Conservation (phyloP, 805 yeast genomes). For the Candida michaelii region DNA sequence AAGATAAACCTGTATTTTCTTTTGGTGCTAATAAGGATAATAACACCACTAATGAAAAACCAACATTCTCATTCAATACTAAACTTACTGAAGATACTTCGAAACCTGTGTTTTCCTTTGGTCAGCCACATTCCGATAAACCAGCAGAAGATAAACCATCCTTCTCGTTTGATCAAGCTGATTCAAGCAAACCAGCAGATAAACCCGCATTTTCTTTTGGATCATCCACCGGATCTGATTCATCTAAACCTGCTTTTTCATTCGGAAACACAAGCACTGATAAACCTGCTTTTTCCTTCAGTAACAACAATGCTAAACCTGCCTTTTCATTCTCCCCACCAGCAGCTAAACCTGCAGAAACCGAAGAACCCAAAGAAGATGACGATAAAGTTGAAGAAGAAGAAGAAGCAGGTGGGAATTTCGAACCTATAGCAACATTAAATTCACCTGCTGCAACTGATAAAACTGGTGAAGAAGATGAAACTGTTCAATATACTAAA, state of each 20-base stretch:
- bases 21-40: constrained; percentile 13
- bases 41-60: constrained; percentile 7
- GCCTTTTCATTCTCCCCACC: constrained; percentile 23
- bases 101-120: not conserved
- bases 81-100: constrained; percentile 8
- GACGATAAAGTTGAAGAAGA: constrained; percentile 43
- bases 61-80: constrained; percentile 16
- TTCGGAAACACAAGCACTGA: constrained; percentile 13
- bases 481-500: constrained; percentile 60
- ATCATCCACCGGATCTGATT: constrained; percentile 17
- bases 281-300: constrained; percentile 9
- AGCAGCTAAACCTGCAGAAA: constrained; percentile 5
- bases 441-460: constrained; percentile 51
- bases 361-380: constrained; percentile 27
- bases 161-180: constrained; percentile 22
- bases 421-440: constrained; percentile 17
- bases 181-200: constrained; percentile 10
- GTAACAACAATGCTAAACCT: constrained; percentile 9
- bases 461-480: constrained; percentile 85
- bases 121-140: constrained; percentile 6
- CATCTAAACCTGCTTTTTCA: constrained; percentile 16
- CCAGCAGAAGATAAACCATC: constrained; percentile 14
- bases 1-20: constrained; percentile 17
- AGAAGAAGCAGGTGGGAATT: constrained; percentile 39
- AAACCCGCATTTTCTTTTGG: constrained; percentile 25